Percentiles rank a stretch among this genome's conserved stretches.
Evolutionary conservation across 805 yeast genomes (phyloP).

Genomic region (Candida taoyuanica): DNA sequence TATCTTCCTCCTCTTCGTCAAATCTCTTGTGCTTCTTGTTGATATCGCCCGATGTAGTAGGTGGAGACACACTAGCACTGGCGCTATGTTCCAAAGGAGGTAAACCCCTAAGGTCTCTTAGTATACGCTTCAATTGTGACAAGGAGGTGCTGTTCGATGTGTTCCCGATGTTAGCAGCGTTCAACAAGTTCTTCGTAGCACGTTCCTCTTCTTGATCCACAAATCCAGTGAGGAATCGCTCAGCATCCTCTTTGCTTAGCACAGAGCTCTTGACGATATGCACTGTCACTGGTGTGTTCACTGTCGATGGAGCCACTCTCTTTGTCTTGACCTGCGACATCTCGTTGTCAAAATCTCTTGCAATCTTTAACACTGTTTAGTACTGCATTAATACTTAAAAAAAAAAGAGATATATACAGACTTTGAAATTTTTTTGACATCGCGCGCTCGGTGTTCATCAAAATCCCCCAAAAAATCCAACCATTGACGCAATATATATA

Average conservation of each 20-base stretch:
- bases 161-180: slow-evolving; percentile 22
- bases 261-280: slow-evolving; percentile 16
- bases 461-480: not conserved
- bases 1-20: slow-evolving; percentile 10
- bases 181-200: slow-evolving; percentile 9
- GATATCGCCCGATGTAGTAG: slow-evolving; percentile 1
- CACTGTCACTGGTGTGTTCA: slow-evolving; percentile 25
- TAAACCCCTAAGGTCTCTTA: slow-evolving; percentile 73
- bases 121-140: slow-evolving; percentile 66
- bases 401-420: too few relatives aligned
- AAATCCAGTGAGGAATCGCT: slow-evolving; percentile 39
- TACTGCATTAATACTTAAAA: too few relatives aligned
- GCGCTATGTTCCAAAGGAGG: slow-evolving; percentile 47
- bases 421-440: slow-evolving; percentile 5
- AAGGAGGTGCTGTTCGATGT: slow-evolving; percentile 28
- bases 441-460: not conserved
- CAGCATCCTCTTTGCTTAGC: slow-evolving; percentile 40
- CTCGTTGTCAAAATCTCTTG: too few relatives aligned
- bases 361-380: too few relatives aligned
- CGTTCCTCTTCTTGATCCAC: slow-evolving; percentile 29
- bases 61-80: not conserved
- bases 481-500: not conserved
- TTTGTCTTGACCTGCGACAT: slow-evolving; percentile 16
- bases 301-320: slow-evolving; percentile 21
- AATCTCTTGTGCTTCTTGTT: slow-evolving; percentile 22